A percentile compares a stretch with the other conserved stretches of the same genome.
Conservation (phyloP, 2,329 filamentous ascomycete species). For the Camillea tinctor region DNA sequence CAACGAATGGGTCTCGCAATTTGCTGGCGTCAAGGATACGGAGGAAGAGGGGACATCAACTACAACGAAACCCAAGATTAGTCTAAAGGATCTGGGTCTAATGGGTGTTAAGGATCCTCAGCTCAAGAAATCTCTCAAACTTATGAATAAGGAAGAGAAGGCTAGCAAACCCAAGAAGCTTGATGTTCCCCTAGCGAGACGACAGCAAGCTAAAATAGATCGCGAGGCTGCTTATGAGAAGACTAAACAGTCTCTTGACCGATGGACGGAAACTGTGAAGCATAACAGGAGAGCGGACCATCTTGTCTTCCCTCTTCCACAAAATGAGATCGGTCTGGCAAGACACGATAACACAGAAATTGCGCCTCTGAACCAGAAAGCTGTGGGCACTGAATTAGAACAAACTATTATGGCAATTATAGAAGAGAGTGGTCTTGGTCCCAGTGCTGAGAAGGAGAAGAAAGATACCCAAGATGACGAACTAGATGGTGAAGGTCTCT, state of each 20-base stretch:
- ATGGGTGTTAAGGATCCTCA: constrained; percentile 69
- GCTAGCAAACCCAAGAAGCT: constrained; percentile 65
- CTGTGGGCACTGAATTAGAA: constrained; percentile 78
- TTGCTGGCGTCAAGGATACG: constrained; percentile 62
- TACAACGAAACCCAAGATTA: constrained; percentile 64
- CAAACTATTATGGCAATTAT: constrained; percentile 84
- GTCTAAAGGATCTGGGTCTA: constrained; percentile 71
- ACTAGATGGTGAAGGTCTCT: constrained; percentile 70
- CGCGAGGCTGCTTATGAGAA: constrained; percentile 82
- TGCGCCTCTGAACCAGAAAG: constrained; percentile 61
- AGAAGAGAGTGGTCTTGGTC: constrained; percentile 77
- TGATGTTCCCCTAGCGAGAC: constrained; percentile 76
- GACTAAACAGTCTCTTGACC: constrained; percentile 83
- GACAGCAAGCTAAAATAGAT: constrained; percentile 83
- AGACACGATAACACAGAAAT: constrained; percentile 63
- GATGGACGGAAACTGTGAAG: constrained; percentile 95
- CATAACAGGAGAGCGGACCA: constrained; percentile 90
- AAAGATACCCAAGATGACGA: constrained; percentile 64
- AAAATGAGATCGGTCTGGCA: constrained; percentile 60
- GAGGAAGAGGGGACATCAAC: constrained; percentile 47
- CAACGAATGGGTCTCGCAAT: constrained; percentile 56
- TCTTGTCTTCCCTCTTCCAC: constrained; percentile 79
- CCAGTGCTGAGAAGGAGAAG: constrained; percentile 51
- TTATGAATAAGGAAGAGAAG: constrained; percentile 64
- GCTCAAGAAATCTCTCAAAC: constrained; percentile 76